These are phyloP conservation scores for Fonsecaea pedrosoi DNA, from an alignment of 2,329 filamentous ascomycete species.

Conservation along the genomic window DNA sequence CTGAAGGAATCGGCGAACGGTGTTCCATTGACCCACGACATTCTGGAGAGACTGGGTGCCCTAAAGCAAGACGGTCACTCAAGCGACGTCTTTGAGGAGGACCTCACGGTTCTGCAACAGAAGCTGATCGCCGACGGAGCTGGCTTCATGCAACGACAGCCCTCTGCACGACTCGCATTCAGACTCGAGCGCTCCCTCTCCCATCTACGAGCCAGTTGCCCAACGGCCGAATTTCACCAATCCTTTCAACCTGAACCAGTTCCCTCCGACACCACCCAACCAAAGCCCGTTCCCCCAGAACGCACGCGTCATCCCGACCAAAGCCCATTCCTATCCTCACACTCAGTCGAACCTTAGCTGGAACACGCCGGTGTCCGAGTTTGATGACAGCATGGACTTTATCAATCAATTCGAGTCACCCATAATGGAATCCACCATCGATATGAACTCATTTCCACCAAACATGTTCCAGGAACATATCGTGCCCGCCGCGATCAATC, in stretches of 20 bases:
- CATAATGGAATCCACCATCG: conserved; percentile 31
- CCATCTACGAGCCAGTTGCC: conserved; percentile 41
- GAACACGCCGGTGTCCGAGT: conserved; percentile 33
- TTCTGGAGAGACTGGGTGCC: conserved; percentile 65
- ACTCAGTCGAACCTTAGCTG: conserved; percentile 38
- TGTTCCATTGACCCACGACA: conserved; percentile 68
- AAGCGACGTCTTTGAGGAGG: conserved; percentile 65
- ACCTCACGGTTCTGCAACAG: conserved; percentile 62
- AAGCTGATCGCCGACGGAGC: conserved; percentile 61
- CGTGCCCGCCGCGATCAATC: conserved; percentile 37
- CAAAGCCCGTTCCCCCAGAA: conserved; percentile 47
- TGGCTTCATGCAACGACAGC: conserved; percentile 59
- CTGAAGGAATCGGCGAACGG: conserved; percentile 60
- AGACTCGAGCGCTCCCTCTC: conserved; percentile 58
- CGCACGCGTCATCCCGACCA: conserved; percentile 29
- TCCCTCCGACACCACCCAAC: conserved; percentile 50
- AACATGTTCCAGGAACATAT: conserved; percentile 36
- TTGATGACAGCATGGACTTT: conserved; percentile 40
- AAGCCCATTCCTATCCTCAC: conserved; percentile 34
- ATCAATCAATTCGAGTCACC: conserved; percentile 39
- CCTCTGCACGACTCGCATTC: conserved; percentile 65
- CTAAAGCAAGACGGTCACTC: conserved; percentile 60
- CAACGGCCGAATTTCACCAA: conserved; percentile 34
- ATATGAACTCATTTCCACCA: conserved; percentile 27
- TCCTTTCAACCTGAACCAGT: conserved; percentile 41